Conservation (phyloP, 2,329 filamentous ascomycete genomes). For the Pseudogymnoascus sp. region DNA sequence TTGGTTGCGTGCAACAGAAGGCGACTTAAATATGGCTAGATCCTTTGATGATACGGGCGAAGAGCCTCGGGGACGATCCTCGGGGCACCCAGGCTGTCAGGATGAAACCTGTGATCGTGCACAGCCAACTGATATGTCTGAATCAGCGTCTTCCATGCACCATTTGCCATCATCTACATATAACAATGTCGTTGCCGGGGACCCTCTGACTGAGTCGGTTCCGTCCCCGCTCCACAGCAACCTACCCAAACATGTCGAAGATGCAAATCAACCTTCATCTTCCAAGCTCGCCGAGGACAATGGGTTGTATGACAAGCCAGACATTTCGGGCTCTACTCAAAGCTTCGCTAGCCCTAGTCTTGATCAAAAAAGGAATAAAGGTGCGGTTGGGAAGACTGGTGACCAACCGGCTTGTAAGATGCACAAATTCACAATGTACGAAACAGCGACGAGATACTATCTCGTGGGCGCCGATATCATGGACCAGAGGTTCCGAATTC, state of each 20-base stretch:
- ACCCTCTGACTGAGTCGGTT: neutral
- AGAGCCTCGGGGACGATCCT: neutral
- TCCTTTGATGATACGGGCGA: neutral
- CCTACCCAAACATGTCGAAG: neutral
- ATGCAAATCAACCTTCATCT: neutral
- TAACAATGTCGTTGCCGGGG: neutral
- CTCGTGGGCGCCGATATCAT: slow-evolving; percentile 88
- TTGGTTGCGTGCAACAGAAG: neutral
- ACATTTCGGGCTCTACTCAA: neutral
- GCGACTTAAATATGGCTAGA: neutral
- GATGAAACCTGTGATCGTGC: neutral
- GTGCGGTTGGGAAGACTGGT: slow-evolving; percentile 26
- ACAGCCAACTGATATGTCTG: neutral
- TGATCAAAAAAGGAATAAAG: slow-evolving; percentile 26
- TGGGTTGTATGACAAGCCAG: neutral
- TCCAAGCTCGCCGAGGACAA: neutral
- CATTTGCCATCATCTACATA: neutral
- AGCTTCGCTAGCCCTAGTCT: slow-evolving; percentile 35
- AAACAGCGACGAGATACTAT: slow-evolving; percentile 89
- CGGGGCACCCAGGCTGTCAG: neutral
- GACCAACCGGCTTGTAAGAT: slow-evolving; percentile 53
- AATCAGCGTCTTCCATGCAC: neutral
- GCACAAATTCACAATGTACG: slow-evolving; percentile 97
- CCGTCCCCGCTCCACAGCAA: neutral
- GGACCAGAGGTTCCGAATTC: slow-evolving; percentile 78